These are phyloP conservation scores for Fragaria nilgerrensis DNA, from an alignment of 306 rosid genomes.

Conservation along the genomic window DNA sequence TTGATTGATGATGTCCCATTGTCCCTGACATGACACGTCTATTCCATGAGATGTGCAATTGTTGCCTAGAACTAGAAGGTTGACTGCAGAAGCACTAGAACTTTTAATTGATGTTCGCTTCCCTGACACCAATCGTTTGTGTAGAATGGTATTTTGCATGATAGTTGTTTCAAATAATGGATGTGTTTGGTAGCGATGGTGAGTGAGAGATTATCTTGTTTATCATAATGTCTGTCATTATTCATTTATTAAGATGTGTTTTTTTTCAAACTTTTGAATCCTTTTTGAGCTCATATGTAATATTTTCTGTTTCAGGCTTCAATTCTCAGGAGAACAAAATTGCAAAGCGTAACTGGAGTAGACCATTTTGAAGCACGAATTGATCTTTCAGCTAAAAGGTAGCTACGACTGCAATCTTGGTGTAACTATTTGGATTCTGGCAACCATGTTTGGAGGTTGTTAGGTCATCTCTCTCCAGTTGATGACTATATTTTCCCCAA, in stretches of 20 bases:
- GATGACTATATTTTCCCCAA: not conserved
- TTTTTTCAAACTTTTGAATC: not conserved
- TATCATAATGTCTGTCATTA: not conserved
- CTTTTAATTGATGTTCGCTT: not conserved
- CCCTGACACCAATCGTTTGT: not conserved
- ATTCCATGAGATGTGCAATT: not conserved
- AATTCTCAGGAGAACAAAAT: slow-evolving; percentile 67
- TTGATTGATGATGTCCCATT: not conserved
- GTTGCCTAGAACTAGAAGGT: not conserved
- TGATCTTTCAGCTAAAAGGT: slow-evolving; percentile 51
- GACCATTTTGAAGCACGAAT: slow-evolving; percentile 84
- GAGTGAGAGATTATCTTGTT: not conserved
- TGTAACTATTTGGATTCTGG: not conserved
- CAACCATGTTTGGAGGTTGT: not conserved
- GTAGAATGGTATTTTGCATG: not conserved
- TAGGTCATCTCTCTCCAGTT: not conserved
- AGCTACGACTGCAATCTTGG: not conserved
- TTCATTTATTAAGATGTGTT: not conserved
- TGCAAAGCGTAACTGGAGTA: slow-evolving; percentile 44
- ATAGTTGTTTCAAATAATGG: not conserved
- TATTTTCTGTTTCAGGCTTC: slow-evolving; percentile 50
- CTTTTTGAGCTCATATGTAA: not conserved
- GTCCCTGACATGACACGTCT: not conserved
- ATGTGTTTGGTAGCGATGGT: not conserved
- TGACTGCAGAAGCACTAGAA: not conserved